Evolutionary conservation across 345 rosid species (phyloP).

Genomic region (Luvunga scandens): DNA sequence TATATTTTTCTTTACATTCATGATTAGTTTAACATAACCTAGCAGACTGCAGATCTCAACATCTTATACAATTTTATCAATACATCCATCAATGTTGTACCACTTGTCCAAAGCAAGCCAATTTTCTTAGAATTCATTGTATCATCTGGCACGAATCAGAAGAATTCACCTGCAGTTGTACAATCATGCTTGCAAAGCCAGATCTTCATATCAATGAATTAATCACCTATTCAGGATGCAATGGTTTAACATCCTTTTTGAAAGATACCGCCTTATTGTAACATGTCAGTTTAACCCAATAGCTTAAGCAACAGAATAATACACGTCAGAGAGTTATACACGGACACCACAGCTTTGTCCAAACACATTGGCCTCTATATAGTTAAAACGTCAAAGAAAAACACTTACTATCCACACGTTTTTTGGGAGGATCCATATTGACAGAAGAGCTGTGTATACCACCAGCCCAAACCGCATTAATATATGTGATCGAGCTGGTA

Average conservation of each 20-base stretch:
- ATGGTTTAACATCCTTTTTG: not conserved
- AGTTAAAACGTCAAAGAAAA: not conserved
- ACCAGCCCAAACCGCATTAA: constrained; percentile 81
- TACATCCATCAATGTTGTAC: not conserved
- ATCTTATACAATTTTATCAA: not conserved
- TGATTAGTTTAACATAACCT: not conserved
- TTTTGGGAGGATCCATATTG: constrained; percentile 70
- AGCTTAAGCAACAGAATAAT: not conserved
- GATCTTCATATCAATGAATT: not conserved
- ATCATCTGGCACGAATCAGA: not conserved
- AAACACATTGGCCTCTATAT: not conserved
- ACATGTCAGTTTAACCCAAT: not conserved
- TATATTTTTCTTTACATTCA: not conserved
- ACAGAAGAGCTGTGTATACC: constrained; percentile 54
- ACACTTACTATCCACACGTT: constrained; percentile 66
- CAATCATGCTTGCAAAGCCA: not conserved
- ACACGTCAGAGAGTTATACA: not conserved
- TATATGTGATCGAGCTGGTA: constrained; percentile 82
- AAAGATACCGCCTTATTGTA: not conserved
- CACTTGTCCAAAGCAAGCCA: not conserved
- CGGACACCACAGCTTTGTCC: constrained; percentile 2
- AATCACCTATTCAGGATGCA: not conserved
- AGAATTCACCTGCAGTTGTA: not conserved
- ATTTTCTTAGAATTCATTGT: not conserved
- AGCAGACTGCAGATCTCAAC: not conserved